Base-by-base conservation (phyloP, 2,329 filamentous ascomycete species). In the Pezicula carpinea region DNA sequence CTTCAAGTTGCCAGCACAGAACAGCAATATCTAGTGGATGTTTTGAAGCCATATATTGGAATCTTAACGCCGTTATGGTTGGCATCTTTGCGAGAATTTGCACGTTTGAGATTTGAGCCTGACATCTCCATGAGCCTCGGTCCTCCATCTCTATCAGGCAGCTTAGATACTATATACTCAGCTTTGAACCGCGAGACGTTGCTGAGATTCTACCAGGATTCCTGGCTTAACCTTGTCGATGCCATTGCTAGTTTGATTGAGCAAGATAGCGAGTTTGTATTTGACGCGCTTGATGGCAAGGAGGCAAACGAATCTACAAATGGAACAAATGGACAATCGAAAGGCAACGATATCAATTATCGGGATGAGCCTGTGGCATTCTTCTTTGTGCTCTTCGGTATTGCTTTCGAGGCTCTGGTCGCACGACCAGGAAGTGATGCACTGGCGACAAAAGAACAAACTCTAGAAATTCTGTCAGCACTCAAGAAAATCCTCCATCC, bases 161-260 rank as follows among this genome's bases (percentile, higher is more conserved):
- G 91, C 62, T 73, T 97, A 11, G 92, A 97, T 62, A 91, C 89
- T 1, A 89, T 97, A 18, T 99, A 99, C 62, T 89, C 93, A 31
- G 92, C 93, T 0, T 72, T 99, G 52, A 97, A 97, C 63, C 81
- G 93, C 15, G 90, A 99, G 67, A 97, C 93, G 0, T 74, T 97
- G 34, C 76, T 99, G 13, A 86, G 85, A 64, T 99, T 99, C 67
- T 99, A 99, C 64, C 92, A 99, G 71, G 90, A 95, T 49, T 89
- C 90, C 0, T 99, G 93, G 93, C 75, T 99, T 33, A 95, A 93
- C 57, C 79, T 99, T 10, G 92, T 99, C 2, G 91, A 99, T 69
- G 95, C 93, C 3, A 97, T 99, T 65, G 92, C 93, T 10, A 96
- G 91, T 61, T 74, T 99, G 5, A 96, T 99, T 49, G 93, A 97